Evolutionary conservation across 176 grass and related monocot genomes (phyloP).

Genomic region (bread wheat (Triticum aestivum)): DNA sequence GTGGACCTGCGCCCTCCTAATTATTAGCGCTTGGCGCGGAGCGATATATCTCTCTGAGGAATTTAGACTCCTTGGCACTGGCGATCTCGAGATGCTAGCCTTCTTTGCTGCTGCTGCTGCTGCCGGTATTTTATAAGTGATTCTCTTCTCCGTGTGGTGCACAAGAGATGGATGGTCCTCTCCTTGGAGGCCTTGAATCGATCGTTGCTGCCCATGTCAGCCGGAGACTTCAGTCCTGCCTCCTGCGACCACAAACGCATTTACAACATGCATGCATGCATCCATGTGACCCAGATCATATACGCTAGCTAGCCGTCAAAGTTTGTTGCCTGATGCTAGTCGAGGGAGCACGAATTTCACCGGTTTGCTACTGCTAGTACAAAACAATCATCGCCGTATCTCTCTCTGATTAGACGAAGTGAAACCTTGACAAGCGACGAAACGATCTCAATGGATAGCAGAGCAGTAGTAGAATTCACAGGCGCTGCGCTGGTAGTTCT

Average conservation of each 20-base stretch:
- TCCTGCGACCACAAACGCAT: slow-evolving; percentile 3
- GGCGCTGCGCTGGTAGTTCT: neutral
- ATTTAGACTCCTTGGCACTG: slow-evolving; percentile 44
- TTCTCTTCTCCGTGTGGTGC: slow-evolving; percentile 17
- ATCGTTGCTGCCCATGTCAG: slow-evolving; percentile 37
- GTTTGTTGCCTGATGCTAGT: slow-evolving; percentile 5
- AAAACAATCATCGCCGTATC: too few relatives aligned
- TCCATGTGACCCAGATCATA: slow-evolving; percentile 15
- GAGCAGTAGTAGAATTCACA: neutral
- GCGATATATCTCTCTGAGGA: neutral
- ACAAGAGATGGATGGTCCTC: slow-evolving; percentile 7
- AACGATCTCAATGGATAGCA: neutral
- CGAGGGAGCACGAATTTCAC: neutral
- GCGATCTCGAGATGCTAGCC: slow-evolving; percentile 49
- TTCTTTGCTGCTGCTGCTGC: neutral
- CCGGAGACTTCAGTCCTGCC: slow-evolving; percentile 11
- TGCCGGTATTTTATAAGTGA: neutral
- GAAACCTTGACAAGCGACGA: neutral
- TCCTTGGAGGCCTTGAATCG: slow-evolving; percentile 19
- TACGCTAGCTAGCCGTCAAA: slow-evolving; percentile 11
- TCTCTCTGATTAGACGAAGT: too few relatives aligned
- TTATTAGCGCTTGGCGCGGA: neutral
- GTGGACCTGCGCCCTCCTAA: neutral
- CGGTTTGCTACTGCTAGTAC: too few relatives aligned
- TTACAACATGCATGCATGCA: neutral